Percentiles rank a stretch among this genome's conserved stretches.
phyloP scores from a whole-genome alignment of 2,329 filamentous ascomycete genomes.

The Fusarium brachygibbosum region DNA sequence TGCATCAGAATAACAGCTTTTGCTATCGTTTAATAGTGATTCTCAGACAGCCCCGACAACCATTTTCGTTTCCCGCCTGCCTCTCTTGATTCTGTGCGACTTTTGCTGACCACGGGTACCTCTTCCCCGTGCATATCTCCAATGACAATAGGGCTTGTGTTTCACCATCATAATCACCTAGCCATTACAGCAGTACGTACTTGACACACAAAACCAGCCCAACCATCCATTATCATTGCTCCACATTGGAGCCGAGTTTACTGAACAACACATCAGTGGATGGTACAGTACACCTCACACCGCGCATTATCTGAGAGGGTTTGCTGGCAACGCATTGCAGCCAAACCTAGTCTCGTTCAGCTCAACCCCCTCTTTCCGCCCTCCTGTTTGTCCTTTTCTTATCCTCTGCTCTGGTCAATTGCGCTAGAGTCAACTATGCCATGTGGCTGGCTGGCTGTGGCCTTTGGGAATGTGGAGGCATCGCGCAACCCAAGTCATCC shows the following conservation, averaged over 20 bases:
- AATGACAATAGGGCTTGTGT: neutral
- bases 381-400: conserved; percentile 9
- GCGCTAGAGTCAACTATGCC: conserved; percentile 15
- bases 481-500: conserved; percentile 18
- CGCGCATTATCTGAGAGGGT: conserved; percentile 22
- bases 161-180: neutral
- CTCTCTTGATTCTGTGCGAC: neutral
- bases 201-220: conserved; percentile 3
- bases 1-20: neutral
- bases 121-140: neutral
- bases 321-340: conserved; percentile 44
- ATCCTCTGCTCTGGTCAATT: neutral
- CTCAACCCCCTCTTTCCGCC: conserved; percentile 12
- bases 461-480: conserved; percentile 36
- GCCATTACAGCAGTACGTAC: conserved; percentile 4
- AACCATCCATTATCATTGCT: conserved; percentile 13
- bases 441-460: conserved; percentile 42
- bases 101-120: neutral
- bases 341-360: conserved; percentile 16
- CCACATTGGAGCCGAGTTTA: conserved; percentile 34
- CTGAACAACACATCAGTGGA: conserved; percentile 25
- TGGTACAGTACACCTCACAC: conserved; percentile 29
- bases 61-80: neutral
- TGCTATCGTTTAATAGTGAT: neutral
- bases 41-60: neutral